Conservation (phyloP, 2,329 filamentous ascomycete genomes). For the Pezicula rhizophila region DNA sequence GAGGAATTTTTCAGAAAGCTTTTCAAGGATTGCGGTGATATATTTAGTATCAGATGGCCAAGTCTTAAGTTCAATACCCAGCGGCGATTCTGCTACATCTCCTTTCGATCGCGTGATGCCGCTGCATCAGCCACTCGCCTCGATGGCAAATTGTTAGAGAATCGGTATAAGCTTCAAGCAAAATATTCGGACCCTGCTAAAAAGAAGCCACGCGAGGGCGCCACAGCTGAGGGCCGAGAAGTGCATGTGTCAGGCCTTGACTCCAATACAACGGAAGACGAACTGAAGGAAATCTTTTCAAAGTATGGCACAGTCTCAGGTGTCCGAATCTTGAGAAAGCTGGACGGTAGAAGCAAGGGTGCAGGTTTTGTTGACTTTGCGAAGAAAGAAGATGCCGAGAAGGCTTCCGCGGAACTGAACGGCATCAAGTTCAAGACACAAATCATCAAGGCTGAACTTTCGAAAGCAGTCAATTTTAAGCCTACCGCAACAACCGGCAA, state of each 20-base stretch:
- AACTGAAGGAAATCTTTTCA: conserved; percentile 64
- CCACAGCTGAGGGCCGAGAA: conserved; percentile 82
- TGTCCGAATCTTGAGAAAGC: conserved; percentile 63
- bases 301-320: conserved; percentile 71
- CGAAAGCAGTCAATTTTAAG: conserved; percentile 50
- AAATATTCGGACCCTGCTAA: conserved; percentile 79
- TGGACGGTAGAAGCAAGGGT: conserved; percentile 66
- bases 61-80: conserved; percentile 84
- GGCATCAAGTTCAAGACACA: conserved; percentile 63
- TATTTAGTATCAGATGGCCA: conserved; percentile 82
- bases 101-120: conserved; percentile 67
- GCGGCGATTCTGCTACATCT: conserved; percentile 91
- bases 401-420: conserved; percentile 59
- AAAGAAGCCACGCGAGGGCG: conserved; percentile 73
- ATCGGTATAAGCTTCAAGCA: conserved; percentile 61
- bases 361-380: conserved; percentile 76
- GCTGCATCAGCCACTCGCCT: conserved; percentile 68
- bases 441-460: conserved; percentile 60
- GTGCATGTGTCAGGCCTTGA: conserved; percentile 70
- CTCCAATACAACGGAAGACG: conserved; percentile 54
- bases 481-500: conserved; percentile 40
- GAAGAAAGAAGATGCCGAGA: conserved; percentile 62
- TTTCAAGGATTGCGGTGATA: conserved; percentile 71
- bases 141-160: conserved; percentile 64
- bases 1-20: conserved; percentile 62